Evolutionary conservation across 2,329 filamentous ascomycete species (phyloP), one percentile per base, ranked within the genome.

Genomic region (Fusarium siculi): DNA sequence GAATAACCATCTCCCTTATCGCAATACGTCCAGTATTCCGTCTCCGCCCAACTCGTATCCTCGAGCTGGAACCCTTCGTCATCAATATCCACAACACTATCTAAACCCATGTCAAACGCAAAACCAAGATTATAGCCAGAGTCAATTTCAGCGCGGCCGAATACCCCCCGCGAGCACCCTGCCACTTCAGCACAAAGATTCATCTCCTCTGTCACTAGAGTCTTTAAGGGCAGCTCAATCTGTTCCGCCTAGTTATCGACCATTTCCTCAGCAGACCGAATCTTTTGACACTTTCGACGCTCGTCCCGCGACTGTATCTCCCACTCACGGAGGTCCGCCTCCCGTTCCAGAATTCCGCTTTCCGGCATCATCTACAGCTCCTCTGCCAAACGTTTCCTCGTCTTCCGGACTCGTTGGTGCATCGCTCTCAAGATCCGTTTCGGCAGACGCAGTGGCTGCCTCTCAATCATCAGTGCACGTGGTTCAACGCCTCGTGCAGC

Each of bases 401-500:
- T 58, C 70, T 14, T 64, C 56, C n/a, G 70, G 70, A 37, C 57
- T 74, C 44, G 64, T 73, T 39, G 69, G 75, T 39, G 69, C 77
- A 25, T 77, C 76, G 15, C 70, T 80, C 30, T 78, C 76, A 10
- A 73, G 76, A 63, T 78, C 78, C 23, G 68, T 80, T 50, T 80
- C 80, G 12, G 77, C 79, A 36, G 79, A 81, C 69, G 75, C 78
- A 42, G 76, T 76, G 19, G 74, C 74, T 10, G 77, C 81, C 34
- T 79, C 79, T 28, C 79, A 77, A 54, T 77, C 79, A 21, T 80
- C 81, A 5, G 68, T 76, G 32, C 80, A 82, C 44, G 80, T 84
- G 34, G 80, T 86, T 34, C 82, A 82, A 43, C 82, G 82, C 9
- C 79, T 85, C 18, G 75, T 82, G 30, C 82, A 83, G 66, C 85